phyloP scores from a whole-genome alignment of 257 asterid species.

The Nicotiana obtusifolia region DNA sequence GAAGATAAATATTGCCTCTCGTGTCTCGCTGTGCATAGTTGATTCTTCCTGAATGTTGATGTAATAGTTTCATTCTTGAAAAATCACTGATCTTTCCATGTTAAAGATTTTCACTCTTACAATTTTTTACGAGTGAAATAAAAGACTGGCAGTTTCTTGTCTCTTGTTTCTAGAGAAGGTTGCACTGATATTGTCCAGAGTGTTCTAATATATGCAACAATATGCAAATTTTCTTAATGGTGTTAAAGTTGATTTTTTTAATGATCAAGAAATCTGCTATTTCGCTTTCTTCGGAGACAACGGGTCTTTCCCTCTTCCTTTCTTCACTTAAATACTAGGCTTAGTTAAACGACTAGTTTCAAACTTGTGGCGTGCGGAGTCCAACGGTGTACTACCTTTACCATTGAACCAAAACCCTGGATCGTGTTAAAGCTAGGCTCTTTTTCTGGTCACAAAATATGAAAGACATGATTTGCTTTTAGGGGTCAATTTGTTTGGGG shows the following conservation, averaged over 20 bases:
- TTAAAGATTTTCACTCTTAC: neutral
- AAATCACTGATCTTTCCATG: neutral
- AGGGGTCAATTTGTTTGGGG: too few relatives aligned
- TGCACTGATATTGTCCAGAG: neutral
- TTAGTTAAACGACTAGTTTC: neutral
- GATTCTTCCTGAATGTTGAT: neutral
- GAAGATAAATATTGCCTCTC: neutral
- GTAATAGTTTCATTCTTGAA: neutral
- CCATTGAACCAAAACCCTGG: neutral
- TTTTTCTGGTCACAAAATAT: neutral
- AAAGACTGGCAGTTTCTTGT: neutral
- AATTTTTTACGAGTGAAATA: neutral
- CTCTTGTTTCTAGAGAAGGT: neutral
- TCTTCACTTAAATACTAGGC: neutral
- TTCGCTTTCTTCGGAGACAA: neutral
- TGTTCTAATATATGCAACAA: too few relatives aligned
- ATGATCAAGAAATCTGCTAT: neutral
- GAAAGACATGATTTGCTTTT: neutral
- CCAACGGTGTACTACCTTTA: neutral
- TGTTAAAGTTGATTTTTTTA: neutral
- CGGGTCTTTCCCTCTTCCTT: neutral
- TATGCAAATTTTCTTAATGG: neutral
- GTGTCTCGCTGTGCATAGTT: neutral
- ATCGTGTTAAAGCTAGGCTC: neutral
- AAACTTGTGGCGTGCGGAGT: too few relatives aligned